These are phyloP conservation scores for Hemileia vastatrix DNA, from an alignment of 1,284 basidiomycete genomes.

Conservation along the genomic window DNA sequence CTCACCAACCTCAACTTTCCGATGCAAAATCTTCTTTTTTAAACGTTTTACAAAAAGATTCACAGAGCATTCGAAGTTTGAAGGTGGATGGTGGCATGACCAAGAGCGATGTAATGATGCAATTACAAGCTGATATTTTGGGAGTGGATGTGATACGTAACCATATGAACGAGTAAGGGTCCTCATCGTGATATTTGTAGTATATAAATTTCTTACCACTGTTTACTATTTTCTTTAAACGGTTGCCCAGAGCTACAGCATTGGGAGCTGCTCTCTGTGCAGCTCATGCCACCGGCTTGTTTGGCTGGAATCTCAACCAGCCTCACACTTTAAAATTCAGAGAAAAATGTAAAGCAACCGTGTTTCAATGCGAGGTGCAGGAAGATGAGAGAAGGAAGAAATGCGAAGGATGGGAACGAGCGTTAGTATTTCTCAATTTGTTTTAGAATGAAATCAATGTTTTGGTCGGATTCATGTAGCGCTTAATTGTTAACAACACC, in stretches of 20 bases:
- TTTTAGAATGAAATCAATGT: no score
- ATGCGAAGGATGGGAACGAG: conserved; percentile 17
- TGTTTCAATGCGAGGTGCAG: not conserved
- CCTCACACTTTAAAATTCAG: conserved; percentile 63
- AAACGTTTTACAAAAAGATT: not conserved
- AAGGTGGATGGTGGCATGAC: conserved; percentile 66
- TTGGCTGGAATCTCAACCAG: conserved; percentile 83
- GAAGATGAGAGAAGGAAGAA: not conserved
- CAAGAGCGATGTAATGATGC: conserved; percentile 63
- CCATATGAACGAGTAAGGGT: conserved; percentile 76
- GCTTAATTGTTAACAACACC: no score
- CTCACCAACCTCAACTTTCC: conserved; percentile 44
- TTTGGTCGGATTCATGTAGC: no score
- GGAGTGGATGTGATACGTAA: conserved; percentile 85
- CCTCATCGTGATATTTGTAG: not conserved
- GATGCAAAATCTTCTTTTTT: not conserved
- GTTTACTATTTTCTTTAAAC: not conserved
- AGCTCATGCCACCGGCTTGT: conserved; percentile 73
- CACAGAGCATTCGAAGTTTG: conserved; percentile 45
- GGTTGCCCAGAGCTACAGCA: conserved; percentile 64
- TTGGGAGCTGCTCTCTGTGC: conserved; percentile 94
- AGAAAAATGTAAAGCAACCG: not conserved
- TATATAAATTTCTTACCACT: not conserved
- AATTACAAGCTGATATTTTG: conserved; percentile 80
- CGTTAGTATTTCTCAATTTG: not conserved